A percentile compares a stretch with the other conserved stretches of the same genome.
Evolutionary conservation across 805 yeast species (phyloP).

Genomic region (Cyberlindnera xylosilytica): DNA sequence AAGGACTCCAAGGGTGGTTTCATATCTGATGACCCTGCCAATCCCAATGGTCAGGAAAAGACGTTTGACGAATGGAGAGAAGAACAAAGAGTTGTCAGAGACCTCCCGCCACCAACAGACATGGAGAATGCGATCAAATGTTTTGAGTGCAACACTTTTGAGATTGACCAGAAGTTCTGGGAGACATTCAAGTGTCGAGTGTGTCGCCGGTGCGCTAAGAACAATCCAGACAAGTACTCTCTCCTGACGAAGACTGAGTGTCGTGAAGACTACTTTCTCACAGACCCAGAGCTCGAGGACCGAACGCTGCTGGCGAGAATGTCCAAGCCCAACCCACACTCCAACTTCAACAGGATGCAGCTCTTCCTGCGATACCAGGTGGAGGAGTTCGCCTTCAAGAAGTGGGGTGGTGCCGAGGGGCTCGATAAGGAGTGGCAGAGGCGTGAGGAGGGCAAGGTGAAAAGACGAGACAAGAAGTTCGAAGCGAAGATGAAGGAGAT

Average conservation of each 20-base stretch:
- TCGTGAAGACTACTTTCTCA: constrained; percentile 83
- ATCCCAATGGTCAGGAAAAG: constrained; percentile 47
- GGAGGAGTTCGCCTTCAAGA: constrained; percentile 88
- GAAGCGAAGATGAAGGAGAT: constrained; percentile 77
- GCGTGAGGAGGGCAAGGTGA: constrained; percentile 68
- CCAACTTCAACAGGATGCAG: constrained; percentile 89
- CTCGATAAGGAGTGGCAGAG: constrained; percentile 91
- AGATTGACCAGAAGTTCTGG: constrained; percentile 69
- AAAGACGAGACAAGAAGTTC: constrained; percentile 75
- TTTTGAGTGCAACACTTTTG: constrained; percentile 76
- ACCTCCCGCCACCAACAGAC: constrained; percentile 71
- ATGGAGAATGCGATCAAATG: constrained; percentile 77
- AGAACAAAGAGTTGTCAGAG: constrained; percentile 43
- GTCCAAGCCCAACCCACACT: constrained; percentile 93
- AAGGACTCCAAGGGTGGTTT: constrained; percentile 82
- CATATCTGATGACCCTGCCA: constrained; percentile 36
- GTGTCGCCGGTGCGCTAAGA: constrained; percentile 73
- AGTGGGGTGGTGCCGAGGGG: constrained; percentile 91
- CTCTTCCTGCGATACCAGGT: constrained; percentile 84
- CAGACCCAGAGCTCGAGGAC: constrained; percentile 91
- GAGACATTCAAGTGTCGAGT: constrained; percentile 73
- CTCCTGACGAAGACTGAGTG: constrained; percentile 94
- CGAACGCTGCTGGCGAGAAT: constrained; percentile 62
- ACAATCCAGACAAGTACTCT: constrained; percentile 83
- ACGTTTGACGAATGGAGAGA: constrained; percentile 48